Evolutionary conservation across 2,329 filamentous ascomycete species (phyloP).

Genomic region (Nigrospora osmanthi): DNA sequence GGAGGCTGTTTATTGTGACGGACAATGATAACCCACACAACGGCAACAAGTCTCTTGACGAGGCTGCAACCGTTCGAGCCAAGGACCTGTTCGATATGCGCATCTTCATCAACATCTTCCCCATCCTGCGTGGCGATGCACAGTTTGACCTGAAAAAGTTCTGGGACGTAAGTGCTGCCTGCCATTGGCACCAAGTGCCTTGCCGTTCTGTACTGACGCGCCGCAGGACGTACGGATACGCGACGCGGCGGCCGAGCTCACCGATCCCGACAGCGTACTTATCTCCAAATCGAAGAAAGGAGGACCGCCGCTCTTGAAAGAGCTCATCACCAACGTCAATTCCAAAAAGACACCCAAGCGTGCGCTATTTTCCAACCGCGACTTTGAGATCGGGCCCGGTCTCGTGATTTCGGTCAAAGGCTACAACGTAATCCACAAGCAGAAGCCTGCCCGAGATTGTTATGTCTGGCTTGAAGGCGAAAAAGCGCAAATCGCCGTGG

Average conservation of each 20-base stretch:
- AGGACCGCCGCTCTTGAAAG: slow-evolving; percentile 71
- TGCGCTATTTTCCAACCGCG: slow-evolving; percentile 80
- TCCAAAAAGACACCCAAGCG: slow-evolving; percentile 83
- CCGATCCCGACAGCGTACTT: slow-evolving; percentile 47
- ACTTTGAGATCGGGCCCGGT: slow-evolving; percentile 77
- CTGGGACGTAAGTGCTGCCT: slow-evolving; percentile 62
- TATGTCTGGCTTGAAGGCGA: slow-evolving; percentile 89
- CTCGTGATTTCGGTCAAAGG: slow-evolving; percentile 88
- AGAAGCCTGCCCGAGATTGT: slow-evolving; percentile 72
- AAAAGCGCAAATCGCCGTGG: slow-evolving; percentile 68
- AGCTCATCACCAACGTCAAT: slow-evolving; percentile 79
- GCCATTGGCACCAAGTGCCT: not conserved
- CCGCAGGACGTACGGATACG: slow-evolving; percentile 82
- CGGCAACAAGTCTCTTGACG: slow-evolving; percentile 62
- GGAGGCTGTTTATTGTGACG: slow-evolving; percentile 90
- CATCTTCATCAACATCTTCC: slow-evolving; percentile 87
- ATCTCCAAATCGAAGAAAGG: slow-evolving; percentile 65
- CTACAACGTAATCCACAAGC: slow-evolving; percentile 80
- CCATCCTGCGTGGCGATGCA: slow-evolving; percentile 63
- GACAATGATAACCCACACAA: slow-evolving; percentile 84
- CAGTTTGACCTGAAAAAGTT: slow-evolving; percentile 80
- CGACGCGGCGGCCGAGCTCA: slow-evolving; percentile 63
- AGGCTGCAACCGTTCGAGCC: slow-evolving; percentile 75
- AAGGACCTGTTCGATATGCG: slow-evolving; percentile 94
- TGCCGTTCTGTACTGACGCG: slow-evolving; percentile 1